phyloP scores from a whole-genome alignment of 192 early-diverging fungal genomes.

The Coemansia sp. region DNA sequence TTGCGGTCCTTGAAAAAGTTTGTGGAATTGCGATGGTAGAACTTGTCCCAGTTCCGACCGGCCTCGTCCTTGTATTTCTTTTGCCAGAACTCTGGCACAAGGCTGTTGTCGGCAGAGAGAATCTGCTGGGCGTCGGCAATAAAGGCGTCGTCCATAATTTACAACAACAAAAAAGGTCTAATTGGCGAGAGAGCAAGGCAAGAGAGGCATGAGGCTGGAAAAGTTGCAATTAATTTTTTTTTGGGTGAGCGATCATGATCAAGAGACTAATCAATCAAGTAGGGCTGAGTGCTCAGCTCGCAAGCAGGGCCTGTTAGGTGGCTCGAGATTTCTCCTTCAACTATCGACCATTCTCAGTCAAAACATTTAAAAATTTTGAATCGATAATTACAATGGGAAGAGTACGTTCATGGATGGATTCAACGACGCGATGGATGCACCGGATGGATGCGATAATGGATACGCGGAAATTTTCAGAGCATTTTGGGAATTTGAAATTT shows the following conservation, averaged over 20 bases:
- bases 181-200: neutral
- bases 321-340: constrained; percentile 12
- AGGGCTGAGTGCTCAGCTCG: neutral
- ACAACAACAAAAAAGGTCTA: neutral
- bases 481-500: neutral
- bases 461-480: neutral
- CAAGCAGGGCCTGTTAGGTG: neutral
- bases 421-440: constrained; percentile 19
- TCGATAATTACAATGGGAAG: constrained; percentile 40
- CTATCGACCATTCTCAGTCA: constrained; percentile 1
- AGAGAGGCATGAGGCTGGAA: neutral
- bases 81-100: constrained; percentile 71
- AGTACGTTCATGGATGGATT: constrained; percentile 23
- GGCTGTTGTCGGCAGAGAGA: constrained; percentile 62
- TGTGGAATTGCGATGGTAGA: constrained; percentile 81
- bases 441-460: constrained; percentile 14
- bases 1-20: constrained; percentile 97
- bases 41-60: constrained; percentile 77
- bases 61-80: constrained; percentile 79
- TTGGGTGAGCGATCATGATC: neutral
- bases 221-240: neutral
- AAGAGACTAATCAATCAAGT: neutral
- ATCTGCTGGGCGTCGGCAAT: constrained; percentile 57
- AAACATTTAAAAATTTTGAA: constrained; percentile 8
- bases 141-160: constrained; percentile 52